These are phyloP conservation scores for Rauvolfia tetraphylla DNA, from an alignment of 257 asterid genomes.

Conservation along the genomic window DNA sequence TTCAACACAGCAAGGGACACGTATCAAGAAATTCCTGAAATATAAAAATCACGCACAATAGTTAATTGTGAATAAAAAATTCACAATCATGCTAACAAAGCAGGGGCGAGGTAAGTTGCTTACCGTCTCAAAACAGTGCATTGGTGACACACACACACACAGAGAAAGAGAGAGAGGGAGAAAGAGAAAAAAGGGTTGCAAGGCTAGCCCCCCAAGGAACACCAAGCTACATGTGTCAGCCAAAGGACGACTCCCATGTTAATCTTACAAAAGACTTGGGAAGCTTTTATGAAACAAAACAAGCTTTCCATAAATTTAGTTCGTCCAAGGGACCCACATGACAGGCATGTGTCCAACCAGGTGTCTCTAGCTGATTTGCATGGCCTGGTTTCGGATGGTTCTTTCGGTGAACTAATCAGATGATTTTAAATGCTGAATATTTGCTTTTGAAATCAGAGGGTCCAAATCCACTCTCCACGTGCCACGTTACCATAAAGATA, in stretches of 20 bases:
- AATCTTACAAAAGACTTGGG: slow-evolving; percentile 18
- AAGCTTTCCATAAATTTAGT: slow-evolving; percentile 24
- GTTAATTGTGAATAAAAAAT: neutral
- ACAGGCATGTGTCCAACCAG: slow-evolving; percentile 39
- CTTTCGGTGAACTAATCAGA: slow-evolving; percentile 47
- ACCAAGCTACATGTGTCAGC: slow-evolving; percentile 30
- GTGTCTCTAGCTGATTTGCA: slow-evolving; percentile 35
- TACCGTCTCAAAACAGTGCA: slow-evolving; percentile 55
- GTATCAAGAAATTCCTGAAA: slow-evolving; percentile 10
- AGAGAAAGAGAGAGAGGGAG: slow-evolving; percentile 16
- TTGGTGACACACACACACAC: slow-evolving; percentile 22
- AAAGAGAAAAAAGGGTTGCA: neutral
- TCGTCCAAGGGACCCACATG: slow-evolving; percentile 37
- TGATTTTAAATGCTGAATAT: slow-evolving; percentile 14
- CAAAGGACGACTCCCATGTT: slow-evolving; percentile 24
- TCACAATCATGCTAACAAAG: slow-evolving; percentile 24
- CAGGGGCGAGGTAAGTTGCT: slow-evolving; percentile 43
- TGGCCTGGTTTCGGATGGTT: slow-evolving; percentile 3
- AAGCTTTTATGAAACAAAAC: slow-evolving; percentile 18
- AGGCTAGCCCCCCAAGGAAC: slow-evolving; percentile 14
- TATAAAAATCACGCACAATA: slow-evolving; percentile 13
- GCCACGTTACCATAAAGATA: slow-evolving; percentile 34
- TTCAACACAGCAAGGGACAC: slow-evolving; percentile 18
- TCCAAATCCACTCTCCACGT: slow-evolving; percentile 12
- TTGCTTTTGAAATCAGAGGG: slow-evolving; percentile 22